A percentile compares a stretch with the other conserved stretches of the same genome.
These are phyloP conservation scores for Tagetes patula DNA, from an alignment of 129 eudicot species.

Conservation along the genomic window DNA sequence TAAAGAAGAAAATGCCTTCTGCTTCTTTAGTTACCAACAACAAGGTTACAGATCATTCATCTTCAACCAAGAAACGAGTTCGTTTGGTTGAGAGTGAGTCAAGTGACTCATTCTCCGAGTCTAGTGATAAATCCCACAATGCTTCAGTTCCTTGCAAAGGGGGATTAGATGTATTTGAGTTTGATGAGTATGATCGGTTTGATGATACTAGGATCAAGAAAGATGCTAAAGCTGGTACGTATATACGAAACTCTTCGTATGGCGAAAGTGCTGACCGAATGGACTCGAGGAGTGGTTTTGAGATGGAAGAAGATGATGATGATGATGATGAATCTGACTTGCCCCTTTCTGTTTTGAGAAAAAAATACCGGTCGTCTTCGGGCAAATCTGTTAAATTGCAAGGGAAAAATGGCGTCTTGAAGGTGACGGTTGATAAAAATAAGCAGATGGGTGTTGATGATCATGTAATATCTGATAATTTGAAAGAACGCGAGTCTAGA, in stretches of 20 bases:
- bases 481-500: slow-evolving; percentile 28
- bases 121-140: slow-evolving; percentile 43
- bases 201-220: slow-evolving; percentile 50
- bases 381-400: slow-evolving; percentile 58
- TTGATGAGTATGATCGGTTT: slow-evolving; percentile 70
- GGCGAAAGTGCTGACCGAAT: slow-evolving; percentile 14
- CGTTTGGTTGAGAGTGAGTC: slow-evolving; percentile 34
- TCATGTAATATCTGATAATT: slow-evolving; percentile 13
- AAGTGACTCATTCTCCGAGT: slow-evolving; percentile 12
- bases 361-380: slow-evolving; percentile 42
- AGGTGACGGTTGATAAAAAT: slow-evolving; percentile 65
- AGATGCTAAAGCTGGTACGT: slow-evolving; percentile 7
- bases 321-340: slow-evolving; percentile 45
- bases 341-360: slow-evolving; percentile 47
- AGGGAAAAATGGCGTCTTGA: slow-evolving; percentile 78
- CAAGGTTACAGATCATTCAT: slow-evolving; percentile 31
- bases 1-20: slow-evolving; percentile 59
- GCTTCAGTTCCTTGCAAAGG: background rate
- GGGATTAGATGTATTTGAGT: slow-evolving; percentile 69
- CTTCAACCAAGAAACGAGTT: slow-evolving; percentile 45
- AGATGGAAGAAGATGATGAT: slow-evolving; percentile 47
- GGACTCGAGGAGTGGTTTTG: slow-evolving; percentile 38
- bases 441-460: slow-evolving; percentile 25
- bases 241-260: slow-evolving; percentile 1
- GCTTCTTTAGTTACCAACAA: slow-evolving; percentile 69